Base-by-base conservation (phyloP, 257 asterid genomes). In the Solanum pimpinellifolium region DNA sequence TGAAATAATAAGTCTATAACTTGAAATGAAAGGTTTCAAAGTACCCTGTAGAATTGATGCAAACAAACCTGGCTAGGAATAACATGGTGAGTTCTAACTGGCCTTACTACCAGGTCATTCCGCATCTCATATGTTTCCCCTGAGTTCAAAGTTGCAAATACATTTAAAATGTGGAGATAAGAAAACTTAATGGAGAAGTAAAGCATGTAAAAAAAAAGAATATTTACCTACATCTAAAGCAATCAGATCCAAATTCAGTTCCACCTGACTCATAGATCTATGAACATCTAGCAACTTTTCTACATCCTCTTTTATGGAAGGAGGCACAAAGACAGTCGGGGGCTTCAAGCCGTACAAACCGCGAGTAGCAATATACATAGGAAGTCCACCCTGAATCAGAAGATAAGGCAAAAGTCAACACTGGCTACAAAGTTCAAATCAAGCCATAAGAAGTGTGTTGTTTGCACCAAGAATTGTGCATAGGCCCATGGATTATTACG, bases 121-220 rank as follows among this genome's bases (percentile, higher is more conserved):
- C 99, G 94, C 97, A 97, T n/a, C 91, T 95, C 99, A 93, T 95
- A 97, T 85, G 99, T 97, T 90, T 97, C 99, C 89, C 99, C 99
- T 97, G 94, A 86, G 69, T 31, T 78, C 25, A 73, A 59, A 86
- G 85, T 60, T 59, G 56, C 62, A 83, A 83, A 66, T 74, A 46
- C 65, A 74, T 74, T 80, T 89, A 35, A 86, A 65, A 85, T 47
- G 31, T 74, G 37, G 62, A 83, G 77, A 78, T 76, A 86, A 20
- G 75, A 88, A 47, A 66, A 20, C 66, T 76, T 29, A 73, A 91
- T 65, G 20, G 35, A 62, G 81, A 88, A 2, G n/a, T 21, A 59
- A 76, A 20, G 25, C 90, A 56, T 77, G 60, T 49, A 6, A 87
- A 84, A 60, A 31, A 31, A 88, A 70, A 41, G 46, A 72, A 68